Evolutionary conservation across 2,329 filamentous ascomycete species (phyloP).

Genomic region (Didymella pomorum): DNA sequence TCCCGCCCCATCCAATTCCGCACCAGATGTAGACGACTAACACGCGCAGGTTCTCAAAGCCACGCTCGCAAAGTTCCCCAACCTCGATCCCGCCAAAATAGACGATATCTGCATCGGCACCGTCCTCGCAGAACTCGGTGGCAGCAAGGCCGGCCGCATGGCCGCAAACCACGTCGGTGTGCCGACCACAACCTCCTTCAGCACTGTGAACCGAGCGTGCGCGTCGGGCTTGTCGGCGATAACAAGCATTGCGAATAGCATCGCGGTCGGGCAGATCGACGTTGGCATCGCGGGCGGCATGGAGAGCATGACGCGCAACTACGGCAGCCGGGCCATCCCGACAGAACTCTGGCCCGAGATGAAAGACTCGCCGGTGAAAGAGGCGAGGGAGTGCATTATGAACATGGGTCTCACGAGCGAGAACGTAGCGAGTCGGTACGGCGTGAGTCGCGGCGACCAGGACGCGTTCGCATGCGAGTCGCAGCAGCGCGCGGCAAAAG

Average conservation of each 20-base stretch:
- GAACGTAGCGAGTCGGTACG: slow-evolving; percentile 83
- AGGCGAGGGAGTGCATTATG: slow-evolving; percentile 89
- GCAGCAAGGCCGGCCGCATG: slow-evolving; percentile 90
- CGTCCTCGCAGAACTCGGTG: slow-evolving; percentile 89
- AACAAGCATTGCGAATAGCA: slow-evolving; percentile 75
- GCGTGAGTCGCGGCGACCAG: slow-evolving; percentile 76
- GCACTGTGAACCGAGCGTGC: slow-evolving; percentile 90
- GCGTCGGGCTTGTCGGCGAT: slow-evolving; percentile 80
- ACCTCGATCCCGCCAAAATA: slow-evolving; percentile 72
- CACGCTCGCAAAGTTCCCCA: slow-evolving; percentile 75
- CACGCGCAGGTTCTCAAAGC: slow-evolving; percentile 63
- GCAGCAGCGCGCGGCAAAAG: slow-evolving; percentile 75
- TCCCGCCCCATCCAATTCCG: background rate
- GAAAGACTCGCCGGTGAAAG: slow-evolving; percentile 67
- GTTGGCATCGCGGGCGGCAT: slow-evolving; percentile 85
- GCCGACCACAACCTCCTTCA: slow-evolving; percentile 74
- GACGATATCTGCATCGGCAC: slow-evolving; percentile 88
- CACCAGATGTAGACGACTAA: slow-evolving; percentile 4
- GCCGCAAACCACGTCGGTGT: slow-evolving; percentile 85
- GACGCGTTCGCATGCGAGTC: slow-evolving; percentile 81
- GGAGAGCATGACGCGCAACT: slow-evolving; percentile 97
- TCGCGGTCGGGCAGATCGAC: slow-evolving; percentile 75
- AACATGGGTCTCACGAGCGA: slow-evolving; percentile 90
- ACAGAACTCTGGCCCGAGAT: slow-evolving; percentile 80
- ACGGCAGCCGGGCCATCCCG: slow-evolving; percentile 84